Evolutionary conservation across 768 basidiomycete genomes (phyloP).

Genomic region (Lentinus tigrinus): DNA sequence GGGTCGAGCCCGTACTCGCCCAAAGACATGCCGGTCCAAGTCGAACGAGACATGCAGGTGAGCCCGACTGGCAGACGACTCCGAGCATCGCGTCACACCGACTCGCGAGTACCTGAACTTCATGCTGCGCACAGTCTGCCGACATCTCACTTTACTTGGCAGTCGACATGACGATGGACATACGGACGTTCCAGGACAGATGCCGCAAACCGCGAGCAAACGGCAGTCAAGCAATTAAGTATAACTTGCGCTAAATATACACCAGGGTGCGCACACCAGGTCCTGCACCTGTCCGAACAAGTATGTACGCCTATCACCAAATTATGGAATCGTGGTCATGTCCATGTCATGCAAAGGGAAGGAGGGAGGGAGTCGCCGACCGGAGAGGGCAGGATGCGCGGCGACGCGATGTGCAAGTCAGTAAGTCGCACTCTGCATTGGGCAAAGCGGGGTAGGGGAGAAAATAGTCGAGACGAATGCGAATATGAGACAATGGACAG

Average conservation of each 20-base stretch:
- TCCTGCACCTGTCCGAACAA: background rate
- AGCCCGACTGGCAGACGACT: too few relatives aligned
- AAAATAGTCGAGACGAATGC: background rate
- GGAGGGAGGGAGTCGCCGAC: background rate
- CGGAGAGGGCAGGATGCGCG: background rate
- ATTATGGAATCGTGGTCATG: background rate
- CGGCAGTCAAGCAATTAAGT: background rate
- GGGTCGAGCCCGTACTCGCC: background rate
- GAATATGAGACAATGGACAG: background rate
- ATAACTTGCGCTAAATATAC: background rate
- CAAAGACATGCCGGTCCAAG: too few relatives aligned
- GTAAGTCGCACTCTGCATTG: too few relatives aligned
- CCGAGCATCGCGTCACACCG: too few relatives aligned
- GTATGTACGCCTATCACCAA: background rate
- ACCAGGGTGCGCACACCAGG: background rate
- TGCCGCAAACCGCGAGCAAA: too few relatives aligned
- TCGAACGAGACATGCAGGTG: too few relatives aligned
- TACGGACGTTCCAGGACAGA: background rate
- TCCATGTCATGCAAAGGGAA: background rate
- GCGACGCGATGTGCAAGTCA: too few relatives aligned
- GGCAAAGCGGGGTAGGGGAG: too few relatives aligned
- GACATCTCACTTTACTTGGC: background rate
- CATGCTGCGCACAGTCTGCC: background rate
- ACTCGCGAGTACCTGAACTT: background rate
- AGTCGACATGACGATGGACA: constrained; percentile 6